Conservation (phyloP, 1,284 basidiomycete species). For the Irpex rosettiformis region DNA sequence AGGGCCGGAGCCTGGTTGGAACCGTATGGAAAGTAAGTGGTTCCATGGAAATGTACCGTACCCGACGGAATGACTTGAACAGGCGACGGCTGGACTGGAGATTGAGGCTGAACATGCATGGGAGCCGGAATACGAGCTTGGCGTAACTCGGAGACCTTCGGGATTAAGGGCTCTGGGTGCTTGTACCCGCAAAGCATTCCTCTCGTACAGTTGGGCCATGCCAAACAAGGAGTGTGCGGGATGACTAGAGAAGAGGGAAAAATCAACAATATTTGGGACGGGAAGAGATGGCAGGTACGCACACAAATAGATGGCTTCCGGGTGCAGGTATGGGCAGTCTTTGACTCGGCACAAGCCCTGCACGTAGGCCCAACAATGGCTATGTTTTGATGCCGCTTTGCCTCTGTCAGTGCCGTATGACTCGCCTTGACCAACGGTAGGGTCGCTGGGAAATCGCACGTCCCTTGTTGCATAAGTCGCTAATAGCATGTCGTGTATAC, state of each 20-base stretch:
- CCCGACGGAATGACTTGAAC: constrained; percentile 15
- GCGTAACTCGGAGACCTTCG: constrained; percentile 18
- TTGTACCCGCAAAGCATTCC: constrained; percentile 30
- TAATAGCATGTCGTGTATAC: constrained; percentile 37
- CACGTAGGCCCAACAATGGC: constrained; percentile 40
- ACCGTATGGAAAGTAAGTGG: constrained; percentile 22
- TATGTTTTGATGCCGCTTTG: constrained; percentile 25
- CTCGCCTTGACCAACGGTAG: neutral
- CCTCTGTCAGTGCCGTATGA: constrained; percentile 3
- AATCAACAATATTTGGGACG: constrained; percentile 8
- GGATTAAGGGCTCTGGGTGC: constrained; percentile 29
- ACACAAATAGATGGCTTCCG: constrained; percentile 31
- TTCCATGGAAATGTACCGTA: constrained; percentile 20
- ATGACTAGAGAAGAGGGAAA: constrained; percentile 16
- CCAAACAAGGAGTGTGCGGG: constrained; percentile 35
- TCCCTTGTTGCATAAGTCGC: constrained; percentile 23
- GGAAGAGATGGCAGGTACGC: constrained; percentile 15
- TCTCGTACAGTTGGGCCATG: constrained; percentile 31
- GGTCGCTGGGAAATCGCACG: constrained; percentile 17
- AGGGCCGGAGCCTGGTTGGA: neutral
- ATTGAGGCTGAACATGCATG: constrained; percentile 4
- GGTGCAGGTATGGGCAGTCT: constrained; percentile 34
- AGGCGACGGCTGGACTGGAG: constrained; percentile 12
- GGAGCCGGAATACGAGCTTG: neutral
- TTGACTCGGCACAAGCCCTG: constrained; percentile 33